Conservation (phyloP, 768 basidiomycete species). For the Mycena rebaudengoi region DNA sequence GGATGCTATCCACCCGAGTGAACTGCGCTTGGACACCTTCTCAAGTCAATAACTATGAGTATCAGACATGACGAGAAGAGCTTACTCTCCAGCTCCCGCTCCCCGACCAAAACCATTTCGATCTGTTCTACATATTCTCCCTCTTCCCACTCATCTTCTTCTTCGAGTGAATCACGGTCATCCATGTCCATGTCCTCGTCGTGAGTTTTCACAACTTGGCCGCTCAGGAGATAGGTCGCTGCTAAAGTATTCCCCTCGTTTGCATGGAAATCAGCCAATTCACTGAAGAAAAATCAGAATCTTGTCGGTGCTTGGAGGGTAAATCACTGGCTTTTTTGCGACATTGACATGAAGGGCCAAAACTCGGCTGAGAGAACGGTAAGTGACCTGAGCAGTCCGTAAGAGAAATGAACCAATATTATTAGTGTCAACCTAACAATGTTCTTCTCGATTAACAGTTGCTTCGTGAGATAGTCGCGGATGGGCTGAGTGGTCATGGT, state of each 20-base stretch:
- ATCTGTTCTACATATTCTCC: slow-evolving; percentile 54
- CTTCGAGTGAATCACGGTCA: slow-evolving; percentile 40
- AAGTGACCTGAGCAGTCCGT: slow-evolving; percentile 71
- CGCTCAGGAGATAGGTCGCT: slow-evolving; percentile 80
- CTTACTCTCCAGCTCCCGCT: slow-evolving; percentile 72
- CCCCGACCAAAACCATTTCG: slow-evolving; percentile 67
- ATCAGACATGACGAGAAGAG: slow-evolving; percentile 10
- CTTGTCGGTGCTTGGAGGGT: no score
- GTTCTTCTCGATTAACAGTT: slow-evolving; percentile 59
- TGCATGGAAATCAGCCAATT: slow-evolving; percentile 66
- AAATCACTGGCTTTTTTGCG: slow-evolving; percentile 74
- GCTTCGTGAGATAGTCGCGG: slow-evolving; percentile 58
- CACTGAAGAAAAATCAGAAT: slow-evolving; percentile 56
- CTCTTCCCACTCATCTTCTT: slow-evolving; percentile 46
- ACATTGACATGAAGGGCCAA: slow-evolving; percentile 77
- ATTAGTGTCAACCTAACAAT: slow-evolving; percentile 44
- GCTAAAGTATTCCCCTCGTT: slow-evolving; percentile 51
- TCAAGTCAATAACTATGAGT: no score
- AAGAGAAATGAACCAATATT: neutral
- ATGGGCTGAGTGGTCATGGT: slow-evolving; percentile 53
- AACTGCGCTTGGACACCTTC: slow-evolving; percentile 66
- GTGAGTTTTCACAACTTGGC: slow-evolving; percentile 46
- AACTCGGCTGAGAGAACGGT: slow-evolving; percentile 76
- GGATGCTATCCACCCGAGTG: slow-evolving; percentile 58
- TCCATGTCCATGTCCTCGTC: slow-evolving; percentile 51